Conservation (phyloP, 2,329 filamentous ascomycete species). For the Aspergillus uvarum region DNA sequence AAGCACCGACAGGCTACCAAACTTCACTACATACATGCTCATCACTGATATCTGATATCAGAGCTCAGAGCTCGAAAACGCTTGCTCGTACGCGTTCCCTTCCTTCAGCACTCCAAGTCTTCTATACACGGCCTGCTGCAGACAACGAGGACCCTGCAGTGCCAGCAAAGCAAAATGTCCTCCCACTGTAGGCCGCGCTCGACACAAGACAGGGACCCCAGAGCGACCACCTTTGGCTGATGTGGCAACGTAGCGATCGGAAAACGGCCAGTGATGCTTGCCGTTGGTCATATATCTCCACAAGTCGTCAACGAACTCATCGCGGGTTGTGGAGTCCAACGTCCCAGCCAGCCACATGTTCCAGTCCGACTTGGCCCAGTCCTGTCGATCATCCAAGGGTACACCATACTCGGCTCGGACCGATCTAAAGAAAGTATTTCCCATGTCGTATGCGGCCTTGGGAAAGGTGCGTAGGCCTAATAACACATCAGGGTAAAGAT, state of each 20-base stretch:
- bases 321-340: constrained; percentile 29
- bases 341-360: constrained; percentile 45
- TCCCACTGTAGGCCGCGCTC: constrained; percentile 45
- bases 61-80: constrained; percentile 17
- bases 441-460: constrained; percentile 36
- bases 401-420: constrained; percentile 41
- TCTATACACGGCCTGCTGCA: constrained; percentile 19
- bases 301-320: constrained; percentile 42
- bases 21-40: background rate
- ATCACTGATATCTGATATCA: background rate
- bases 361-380: constrained; percentile 48
- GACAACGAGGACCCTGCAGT: constrained; percentile 31
- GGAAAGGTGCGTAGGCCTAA: constrained; percentile 42
- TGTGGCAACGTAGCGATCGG: constrained; percentile 43
- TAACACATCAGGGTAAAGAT: constrained; percentile 44
- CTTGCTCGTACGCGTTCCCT: background rate
- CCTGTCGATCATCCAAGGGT: constrained; percentile 39
- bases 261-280: constrained; percentile 46
- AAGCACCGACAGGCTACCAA: background rate
- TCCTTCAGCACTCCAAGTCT: background rate
- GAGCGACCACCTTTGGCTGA: constrained; percentile 31
- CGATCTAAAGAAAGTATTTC: constrained; percentile 37
- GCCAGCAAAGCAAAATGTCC: constrained; percentile 46
- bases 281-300: constrained; percentile 45
- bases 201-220: constrained; percentile 36